A percentile compares a stretch with the other conserved stretches of the same genome.
Conservation (phyloP, 768 basidiomycete species). For the Mycena floridula region DNA sequence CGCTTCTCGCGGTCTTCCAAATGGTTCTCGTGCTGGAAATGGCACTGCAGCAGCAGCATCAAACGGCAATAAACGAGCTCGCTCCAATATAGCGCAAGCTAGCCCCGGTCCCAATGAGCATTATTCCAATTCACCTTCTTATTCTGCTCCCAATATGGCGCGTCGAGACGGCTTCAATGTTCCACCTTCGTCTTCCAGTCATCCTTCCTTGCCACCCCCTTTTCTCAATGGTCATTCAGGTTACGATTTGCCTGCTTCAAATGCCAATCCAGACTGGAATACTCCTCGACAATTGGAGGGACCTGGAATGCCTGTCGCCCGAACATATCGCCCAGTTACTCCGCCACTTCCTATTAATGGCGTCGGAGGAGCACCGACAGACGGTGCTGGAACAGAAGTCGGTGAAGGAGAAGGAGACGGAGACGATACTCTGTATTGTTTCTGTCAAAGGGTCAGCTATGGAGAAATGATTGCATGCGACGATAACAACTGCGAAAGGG, state of each 20-base stretch:
- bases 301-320: slow-evolving; percentile 70
- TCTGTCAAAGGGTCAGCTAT: slow-evolving; percentile 78
- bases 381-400: slow-evolving; percentile 29
- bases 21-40: slow-evolving; percentile 22
- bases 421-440: slow-evolving; percentile 74
- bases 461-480: slow-evolving; percentile 97
- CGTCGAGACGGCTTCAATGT: slow-evolving; percentile 38
- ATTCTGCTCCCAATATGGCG: slow-evolving; percentile 17
- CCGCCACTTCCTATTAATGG: not conserved
- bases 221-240: slow-evolving; percentile 22
- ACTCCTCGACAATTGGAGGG: slow-evolving; percentile 59
- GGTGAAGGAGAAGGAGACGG: slow-evolving; percentile 50
- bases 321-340: slow-evolving; percentile 20
- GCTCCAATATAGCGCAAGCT: slow-evolving; percentile 29
- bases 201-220: slow-evolving; percentile 45
- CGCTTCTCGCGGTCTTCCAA: slow-evolving; percentile 21
- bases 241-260: slow-evolving; percentile 35
- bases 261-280: slow-evolving; percentile 39
- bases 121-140: slow-evolving; percentile 14
- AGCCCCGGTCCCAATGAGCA: slow-evolving; percentile 35
- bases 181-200: slow-evolving; percentile 42
- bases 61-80: slow-evolving; percentile 37
- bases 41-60: slow-evolving; percentile 8
- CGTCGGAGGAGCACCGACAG: slow-evolving; percentile 14
- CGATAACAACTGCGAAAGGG: slow-evolving; percentile 67